phyloP scores from a whole-genome alignment of 2,329 filamentous ascomycete genomes.

The Claviceps sp. region DNA sequence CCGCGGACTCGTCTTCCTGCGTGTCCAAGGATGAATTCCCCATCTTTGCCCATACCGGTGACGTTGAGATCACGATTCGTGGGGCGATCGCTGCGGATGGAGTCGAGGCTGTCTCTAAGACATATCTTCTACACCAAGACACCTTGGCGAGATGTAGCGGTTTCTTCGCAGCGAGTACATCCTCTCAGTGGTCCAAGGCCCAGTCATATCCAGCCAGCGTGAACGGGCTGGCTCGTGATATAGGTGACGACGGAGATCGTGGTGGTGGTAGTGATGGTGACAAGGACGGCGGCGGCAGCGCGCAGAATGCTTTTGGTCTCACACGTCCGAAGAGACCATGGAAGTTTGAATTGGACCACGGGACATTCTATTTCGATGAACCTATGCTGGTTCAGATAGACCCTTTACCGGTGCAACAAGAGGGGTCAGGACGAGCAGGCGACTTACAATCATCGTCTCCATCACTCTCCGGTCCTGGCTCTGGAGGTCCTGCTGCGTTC shows the following conservation, averaged over 20 bases:
- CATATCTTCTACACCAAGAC: slow-evolving; percentile 76
- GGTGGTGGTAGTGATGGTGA: neutral
- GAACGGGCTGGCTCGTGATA: slow-evolving; percentile 33
- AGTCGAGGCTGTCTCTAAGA: slow-evolving; percentile 45
- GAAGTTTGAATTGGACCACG: slow-evolving; percentile 79
- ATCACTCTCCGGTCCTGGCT: slow-evolving; percentile 21
- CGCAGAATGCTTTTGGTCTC: neutral
- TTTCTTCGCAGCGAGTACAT: slow-evolving; percentile 82
- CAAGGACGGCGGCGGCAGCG: neutral
- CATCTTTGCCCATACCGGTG: slow-evolving; percentile 70
- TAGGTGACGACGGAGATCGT: neutral
- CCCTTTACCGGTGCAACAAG: slow-evolving; percentile 10
- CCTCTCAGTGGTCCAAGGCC: slow-evolving; percentile 52
- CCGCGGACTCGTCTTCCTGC: slow-evolving; percentile 57
- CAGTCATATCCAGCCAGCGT: slow-evolving; percentile 17
- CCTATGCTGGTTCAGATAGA: slow-evolving; percentile 83
- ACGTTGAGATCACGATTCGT: slow-evolving; percentile 77
- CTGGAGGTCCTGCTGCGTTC: slow-evolving; percentile 17
- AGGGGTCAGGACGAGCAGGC: neutral
- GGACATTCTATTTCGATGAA: slow-evolving; percentile 57
- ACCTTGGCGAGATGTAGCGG: slow-evolving; percentile 83
- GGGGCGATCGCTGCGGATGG: slow-evolving; percentile 40
- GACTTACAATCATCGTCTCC: slow-evolving; percentile 8
- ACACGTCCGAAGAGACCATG: slow-evolving; percentile 44
- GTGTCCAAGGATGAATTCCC: slow-evolving; percentile 82